A percentile compares a stretch with the other conserved stretches of the same genome.
Evolutionary conservation across 2,329 filamentous ascomycete species (phyloP).

Genomic region (Trichoderma pleuroti): DNA sequence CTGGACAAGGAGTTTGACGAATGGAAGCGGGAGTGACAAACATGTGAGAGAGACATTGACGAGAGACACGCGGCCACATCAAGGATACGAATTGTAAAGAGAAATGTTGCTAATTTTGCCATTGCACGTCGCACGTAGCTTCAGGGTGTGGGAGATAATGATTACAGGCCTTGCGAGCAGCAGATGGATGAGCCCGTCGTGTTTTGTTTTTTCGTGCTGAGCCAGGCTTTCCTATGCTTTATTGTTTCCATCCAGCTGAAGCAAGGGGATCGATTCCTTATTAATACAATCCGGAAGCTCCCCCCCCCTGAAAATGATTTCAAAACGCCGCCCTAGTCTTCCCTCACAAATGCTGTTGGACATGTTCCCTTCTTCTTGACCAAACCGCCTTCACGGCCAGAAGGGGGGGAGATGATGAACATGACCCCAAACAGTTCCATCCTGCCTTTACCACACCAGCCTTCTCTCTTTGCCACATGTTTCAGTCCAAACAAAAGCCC

Average conservation of each 20-base stretch:
- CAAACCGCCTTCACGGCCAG: neutral
- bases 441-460: neutral
- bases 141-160: neutral
- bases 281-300: constrained; percentile 2
- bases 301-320: too few species aligned
- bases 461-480: neutral
- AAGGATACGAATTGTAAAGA: neutral
- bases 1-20: constrained; percentile 68
- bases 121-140: neutral
- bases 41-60: neutral
- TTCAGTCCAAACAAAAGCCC: neutral
- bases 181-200: neutral
- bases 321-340: neutral
- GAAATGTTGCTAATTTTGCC: neutral
- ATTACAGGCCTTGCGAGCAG: neutral
- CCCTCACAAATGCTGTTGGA: neutral
- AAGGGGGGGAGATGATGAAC: neutral
- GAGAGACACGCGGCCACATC: neutral
- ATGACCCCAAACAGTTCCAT: neutral
- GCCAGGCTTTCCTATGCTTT: neutral
- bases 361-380: neutral
- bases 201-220: neutral
- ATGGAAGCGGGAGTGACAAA: constrained; percentile 67
- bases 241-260: neutral
- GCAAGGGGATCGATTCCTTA: neutral